Evolutionary conservation across 192 early-diverging fungal species (phyloP), one percentile per base, ranked within the genome.

Genomic region (Backusella psychrophila): DNA sequence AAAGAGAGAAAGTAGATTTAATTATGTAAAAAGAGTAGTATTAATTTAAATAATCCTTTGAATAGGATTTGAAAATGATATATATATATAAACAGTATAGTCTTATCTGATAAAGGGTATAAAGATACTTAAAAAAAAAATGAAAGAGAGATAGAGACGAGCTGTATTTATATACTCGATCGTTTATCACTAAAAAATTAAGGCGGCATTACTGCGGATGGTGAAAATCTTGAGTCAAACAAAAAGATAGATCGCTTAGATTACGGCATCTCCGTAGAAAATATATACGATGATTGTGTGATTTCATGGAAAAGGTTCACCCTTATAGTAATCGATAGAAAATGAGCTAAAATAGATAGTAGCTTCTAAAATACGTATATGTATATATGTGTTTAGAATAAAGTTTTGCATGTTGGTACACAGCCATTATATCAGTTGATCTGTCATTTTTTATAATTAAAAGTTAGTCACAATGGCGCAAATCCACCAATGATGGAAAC

Each of bases 391-490:
- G 21, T 11, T 9, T 63, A 63, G 9, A 63, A 12, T 26, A 63
- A 63, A 29, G 23, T 63, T 63, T 29, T 63, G 29, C 23, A 23
- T 59, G 4, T 21, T 26, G 31, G 33, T 33, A 23, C 26, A 15
- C 4, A 63, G 12, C 23, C 23, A 63, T 63, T 63, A 7, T 63
- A 63, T 63, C 56, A 63, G 11, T 63, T 63, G 56, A 63, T 63
- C 56, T 63, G 56, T 63, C 56, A 63, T 26, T 63, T 63, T 49
- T 63, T 63, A 63, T 14, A 12, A 63, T 63, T 63, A 63, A 63
- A 63, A 63, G 23, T 11, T 23, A 63, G 56, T 29, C 56, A 63
- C 56, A 63, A 29, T 63, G 4, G 8, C 7, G 0, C 11, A 63
- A 33, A 29, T 29, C 56, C 26, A 63, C 56, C 56, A 63, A 63